Percentiles rank a stretch among this genome's conserved stretches.
Evolutionary conservation across 2,329 filamentous ascomycete species (phyloP).

Genomic region (Cryphonectria nitschkei): DNA sequence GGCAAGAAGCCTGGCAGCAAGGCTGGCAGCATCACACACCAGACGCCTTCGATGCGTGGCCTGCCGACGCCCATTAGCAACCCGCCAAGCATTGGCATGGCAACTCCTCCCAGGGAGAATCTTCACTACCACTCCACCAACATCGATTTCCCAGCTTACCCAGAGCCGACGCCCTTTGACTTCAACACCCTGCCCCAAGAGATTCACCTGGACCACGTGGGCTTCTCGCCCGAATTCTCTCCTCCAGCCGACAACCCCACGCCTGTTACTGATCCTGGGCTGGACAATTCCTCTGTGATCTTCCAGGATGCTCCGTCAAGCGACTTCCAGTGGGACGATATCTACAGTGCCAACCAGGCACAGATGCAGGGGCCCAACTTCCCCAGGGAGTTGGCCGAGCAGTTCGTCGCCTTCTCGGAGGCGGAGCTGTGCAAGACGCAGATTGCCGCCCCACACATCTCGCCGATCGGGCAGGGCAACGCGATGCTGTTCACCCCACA

Average conservation of each 20-base stretch:
- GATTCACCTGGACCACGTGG: slow-evolving; percentile 35
- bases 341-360: slow-evolving; percentile 55
- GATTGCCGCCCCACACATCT: slow-evolving; percentile 59
- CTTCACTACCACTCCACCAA: slow-evolving; percentile 44
- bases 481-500: slow-evolving; percentile 71
- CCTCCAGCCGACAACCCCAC: slow-evolving; percentile 54
- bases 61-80: slow-evolving; percentile 66
- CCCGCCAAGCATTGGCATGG: slow-evolving; percentile 51
- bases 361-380: slow-evolving; percentile 50
- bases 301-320: slow-evolving; percentile 61
- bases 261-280: slow-evolving; percentile 42
- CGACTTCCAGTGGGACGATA: slow-evolving; percentile 66
- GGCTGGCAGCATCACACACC: slow-evolving; percentile 51
- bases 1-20: slow-evolving; percentile 56
- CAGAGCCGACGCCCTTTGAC: slow-evolving; percentile 50
- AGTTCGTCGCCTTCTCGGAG: slow-evolving; percentile 45
- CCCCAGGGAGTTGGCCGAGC: slow-evolving; percentile 48
- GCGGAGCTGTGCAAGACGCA: slow-evolving; percentile 46
- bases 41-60: slow-evolving; percentile 63
- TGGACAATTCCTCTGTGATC: slow-evolving; percentile 54
- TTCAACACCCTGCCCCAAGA: slow-evolving; percentile 48
- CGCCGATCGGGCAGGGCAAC: slow-evolving; percentile 69
- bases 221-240: slow-evolving; percentile 38
- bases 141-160: slow-evolving; percentile 55
- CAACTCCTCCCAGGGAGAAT: slow-evolving; percentile 61